Conservation (phyloP, 106 monocot genomes). For the Dendrobium nobile region DNA sequence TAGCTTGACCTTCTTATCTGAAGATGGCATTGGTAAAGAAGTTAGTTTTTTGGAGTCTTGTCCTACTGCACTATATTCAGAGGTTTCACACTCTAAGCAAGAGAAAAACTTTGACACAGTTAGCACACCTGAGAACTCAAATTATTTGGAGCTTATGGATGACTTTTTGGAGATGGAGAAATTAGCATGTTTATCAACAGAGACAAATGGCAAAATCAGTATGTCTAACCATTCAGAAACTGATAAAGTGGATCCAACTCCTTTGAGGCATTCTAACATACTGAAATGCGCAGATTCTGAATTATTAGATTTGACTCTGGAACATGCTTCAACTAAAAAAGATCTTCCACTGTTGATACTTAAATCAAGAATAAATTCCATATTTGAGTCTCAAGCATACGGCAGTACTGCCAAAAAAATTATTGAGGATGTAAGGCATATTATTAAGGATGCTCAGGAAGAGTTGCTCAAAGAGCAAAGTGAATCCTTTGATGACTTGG, state of each 20-base stretch:
- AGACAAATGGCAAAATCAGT: constrained; percentile 17
- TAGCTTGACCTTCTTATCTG: constrained; percentile 74
- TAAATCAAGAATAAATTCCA: constrained; percentile 31
- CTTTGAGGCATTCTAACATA: constrained; percentile 4
- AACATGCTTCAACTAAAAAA: constrained; percentile 3
- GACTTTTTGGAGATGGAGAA: constrained; percentile 64
- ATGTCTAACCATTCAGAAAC: constrained; percentile 2
- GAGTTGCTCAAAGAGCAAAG: constrained; percentile 14
- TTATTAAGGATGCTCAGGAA: constrained; percentile 29
- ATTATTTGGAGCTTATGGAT: constrained; percentile 38
- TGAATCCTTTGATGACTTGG: constrained; percentile 5
- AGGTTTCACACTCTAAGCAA: constrained; percentile 48
- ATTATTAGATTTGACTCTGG: background rate
- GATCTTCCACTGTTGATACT: constrained; percentile 22
- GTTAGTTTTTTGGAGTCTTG: constrained; percentile 66
- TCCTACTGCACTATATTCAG: constrained; percentile 43
- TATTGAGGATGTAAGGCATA: constrained; percentile 27
- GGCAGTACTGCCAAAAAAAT: constrained; percentile 18
- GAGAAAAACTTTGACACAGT: constrained; percentile 1
- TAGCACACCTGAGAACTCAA: background rate
- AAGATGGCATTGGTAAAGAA: constrained; percentile 73
- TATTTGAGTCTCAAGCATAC: constrained; percentile 23
- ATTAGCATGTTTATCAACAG: constrained; percentile 33
- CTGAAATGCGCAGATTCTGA: constrained; percentile 17
- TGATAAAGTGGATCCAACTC: constrained; percentile 1